Conservation (phyloP, 139 green algal species). For the Micractinium sp. region DNA sequence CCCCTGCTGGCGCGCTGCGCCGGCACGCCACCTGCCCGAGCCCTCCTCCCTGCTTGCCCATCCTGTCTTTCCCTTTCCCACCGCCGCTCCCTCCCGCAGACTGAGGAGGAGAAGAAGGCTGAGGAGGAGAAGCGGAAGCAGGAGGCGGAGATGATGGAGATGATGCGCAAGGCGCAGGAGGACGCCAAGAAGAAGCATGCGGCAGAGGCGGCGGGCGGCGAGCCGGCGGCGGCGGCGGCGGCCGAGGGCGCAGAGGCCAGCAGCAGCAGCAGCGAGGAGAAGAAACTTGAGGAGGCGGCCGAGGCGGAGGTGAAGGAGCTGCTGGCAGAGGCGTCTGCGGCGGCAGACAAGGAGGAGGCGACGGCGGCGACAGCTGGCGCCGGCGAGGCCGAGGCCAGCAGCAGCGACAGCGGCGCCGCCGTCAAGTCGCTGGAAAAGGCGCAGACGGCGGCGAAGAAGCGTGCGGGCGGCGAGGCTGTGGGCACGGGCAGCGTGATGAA, state of each 20-base stretch:
- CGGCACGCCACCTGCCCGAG: neutral
- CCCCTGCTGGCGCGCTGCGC: no score
- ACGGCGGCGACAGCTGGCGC: neutral
- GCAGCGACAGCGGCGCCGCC: slow-evolving; percentile 3
- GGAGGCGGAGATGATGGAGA: slow-evolving; percentile 59
- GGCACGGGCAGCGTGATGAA: slow-evolving; percentile 41
- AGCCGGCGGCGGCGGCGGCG: slow-evolving; percentile 17
- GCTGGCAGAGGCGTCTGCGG: slow-evolving; percentile 35
- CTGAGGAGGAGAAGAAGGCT: slow-evolving; percentile 52
- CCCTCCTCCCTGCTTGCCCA: neutral
- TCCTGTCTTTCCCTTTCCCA: neutral
- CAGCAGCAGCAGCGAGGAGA: slow-evolving; percentile 16
- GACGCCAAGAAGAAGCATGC: slow-evolving; percentile 47
- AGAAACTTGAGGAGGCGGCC: slow-evolving; percentile 38
- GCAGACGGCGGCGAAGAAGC: slow-evolving; percentile 47
- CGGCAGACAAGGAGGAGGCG: slow-evolving; percentile 26
- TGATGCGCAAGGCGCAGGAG: slow-evolving; percentile 52
- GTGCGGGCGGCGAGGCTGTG: slow-evolving; percentile 39
- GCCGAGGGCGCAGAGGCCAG: slow-evolving; percentile 28
- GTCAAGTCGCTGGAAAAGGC: slow-evolving; percentile 55
- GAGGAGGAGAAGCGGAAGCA: slow-evolving; percentile 47
- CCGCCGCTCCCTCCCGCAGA: slow-evolving; percentile 14
- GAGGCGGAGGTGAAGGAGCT: slow-evolving; percentile 39
- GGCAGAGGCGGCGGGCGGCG: slow-evolving; percentile 47
- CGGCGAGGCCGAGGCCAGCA: slow-evolving; percentile 10